A percentile compares a stretch with the other conserved stretches of the same genome.
Evolutionary conservation across 768 basidiomycete species (phyloP).

Genomic region (Pulveroboletus frians): DNA sequence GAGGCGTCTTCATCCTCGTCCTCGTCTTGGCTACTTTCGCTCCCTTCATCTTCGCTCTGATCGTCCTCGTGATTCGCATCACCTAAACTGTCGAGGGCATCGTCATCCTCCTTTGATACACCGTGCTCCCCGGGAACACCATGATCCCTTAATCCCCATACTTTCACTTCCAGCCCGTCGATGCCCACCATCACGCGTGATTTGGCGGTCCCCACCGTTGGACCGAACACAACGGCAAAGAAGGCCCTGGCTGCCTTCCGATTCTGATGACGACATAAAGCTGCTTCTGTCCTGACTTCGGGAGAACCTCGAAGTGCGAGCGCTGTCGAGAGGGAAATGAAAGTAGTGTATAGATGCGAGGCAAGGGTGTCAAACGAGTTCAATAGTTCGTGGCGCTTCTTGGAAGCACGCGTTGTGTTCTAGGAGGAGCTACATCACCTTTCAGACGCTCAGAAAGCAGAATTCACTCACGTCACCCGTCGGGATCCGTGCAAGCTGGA

Average conservation of each 20-base stretch:
- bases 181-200: constrained; percentile 58
- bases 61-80: constrained; percentile 7
- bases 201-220: constrained; percentile 57
- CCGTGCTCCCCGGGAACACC: not conserved
- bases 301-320: constrained; percentile 37
- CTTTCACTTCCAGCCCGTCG: constrained; percentile 54
- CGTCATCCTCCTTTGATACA: not conserved
- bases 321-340: constrained; percentile 65
- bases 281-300: not conserved
- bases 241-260: constrained; percentile 36
- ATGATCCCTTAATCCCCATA: constrained; percentile 24
- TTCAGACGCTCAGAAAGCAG: not conserved
- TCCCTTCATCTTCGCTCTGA: constrained; percentile 7
- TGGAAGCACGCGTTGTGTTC: constrained; percentile 46
- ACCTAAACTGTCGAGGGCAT: not conserved
- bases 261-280: not conserved
- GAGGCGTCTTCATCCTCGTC: constrained; percentile 4
- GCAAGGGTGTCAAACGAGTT: constrained; percentile 64
- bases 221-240: constrained; percentile 61
- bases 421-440: constrained; percentile 13
- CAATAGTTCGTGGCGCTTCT: constrained; percentile 58
- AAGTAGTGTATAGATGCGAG: constrained; percentile 72
- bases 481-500: constrained; percentile 58
- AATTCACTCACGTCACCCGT: constrained; percentile 36
- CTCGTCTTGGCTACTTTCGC: constrained; percentile 11